A percentile compares a stretch with the other conserved stretches of the same genome.
Conservation (phyloP, 2,329 filamentous ascomycete genomes). For the Botrytis sinoallii region DNA sequence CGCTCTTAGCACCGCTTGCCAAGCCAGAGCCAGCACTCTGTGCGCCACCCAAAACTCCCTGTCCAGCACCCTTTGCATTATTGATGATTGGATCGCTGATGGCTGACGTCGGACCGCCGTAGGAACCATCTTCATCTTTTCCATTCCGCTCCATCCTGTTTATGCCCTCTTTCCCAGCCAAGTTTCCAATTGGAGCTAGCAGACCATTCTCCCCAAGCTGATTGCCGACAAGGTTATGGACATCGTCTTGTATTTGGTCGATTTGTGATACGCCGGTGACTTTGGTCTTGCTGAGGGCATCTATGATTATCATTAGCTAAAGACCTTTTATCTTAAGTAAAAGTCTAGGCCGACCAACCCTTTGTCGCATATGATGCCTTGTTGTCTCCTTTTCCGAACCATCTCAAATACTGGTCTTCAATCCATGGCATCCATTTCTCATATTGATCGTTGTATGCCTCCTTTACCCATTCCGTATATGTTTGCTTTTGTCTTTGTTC, state of each 20-base stretch:
- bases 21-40: constrained; percentile 22
- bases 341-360: constrained; percentile 44
- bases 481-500: constrained; percentile 29
- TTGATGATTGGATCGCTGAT: constrained; percentile 17
- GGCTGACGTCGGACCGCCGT: constrained; percentile 33
- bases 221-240: constrained; percentile 39
- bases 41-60: constrained; percentile 21
- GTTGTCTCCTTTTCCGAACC: constrained; percentile 70
- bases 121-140: constrained; percentile 57
- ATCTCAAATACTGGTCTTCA: constrained; percentile 68
- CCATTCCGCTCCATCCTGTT: constrained; percentile 63
- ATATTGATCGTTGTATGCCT: constrained; percentile 69
- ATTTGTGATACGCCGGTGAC: constrained; percentile 58
- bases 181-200: constrained; percentile 60
- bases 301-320: constrained; percentile 40
- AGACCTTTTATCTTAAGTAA: neutral
- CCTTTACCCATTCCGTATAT: constrained; percentile 52
- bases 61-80: constrained; percentile 19
- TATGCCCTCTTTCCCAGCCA: constrained; percentile 60
- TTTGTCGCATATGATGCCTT: constrained; percentile 70
- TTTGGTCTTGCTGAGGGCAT: constrained; percentile 66
- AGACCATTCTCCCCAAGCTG: constrained; percentile 68
- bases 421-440: constrained; percentile 75
- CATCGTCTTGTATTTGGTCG: constrained; percentile 17
- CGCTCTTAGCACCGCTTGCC: constrained; percentile 22